These are phyloP conservation scores for Mychonastes homosphaera DNA, from an alignment of 139 green algal genomes.

Conservation along the genomic window DNA sequence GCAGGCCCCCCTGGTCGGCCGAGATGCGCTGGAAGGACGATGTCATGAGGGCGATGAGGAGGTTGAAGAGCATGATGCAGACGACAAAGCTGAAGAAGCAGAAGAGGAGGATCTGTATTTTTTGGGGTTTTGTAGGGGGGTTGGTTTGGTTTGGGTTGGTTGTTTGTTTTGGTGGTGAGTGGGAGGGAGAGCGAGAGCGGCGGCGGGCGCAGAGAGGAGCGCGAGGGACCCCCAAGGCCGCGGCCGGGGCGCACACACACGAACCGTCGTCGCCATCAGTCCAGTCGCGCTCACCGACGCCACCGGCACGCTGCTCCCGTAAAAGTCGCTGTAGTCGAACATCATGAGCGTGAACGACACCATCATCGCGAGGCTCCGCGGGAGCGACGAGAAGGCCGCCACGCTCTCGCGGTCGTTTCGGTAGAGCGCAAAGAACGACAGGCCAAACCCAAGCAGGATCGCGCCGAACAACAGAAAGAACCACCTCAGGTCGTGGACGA, in stretches of 20 bases:
- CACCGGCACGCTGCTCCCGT: too few relatives aligned
- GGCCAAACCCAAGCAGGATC: constrained; percentile 38
- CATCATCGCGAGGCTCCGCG: constrained; percentile 25
- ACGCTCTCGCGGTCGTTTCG: constrained; percentile 11
- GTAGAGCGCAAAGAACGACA: constrained; percentile 39
- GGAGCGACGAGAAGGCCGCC: background rate
- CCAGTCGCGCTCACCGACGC: too few relatives aligned
- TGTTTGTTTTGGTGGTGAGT: too few relatives aligned
- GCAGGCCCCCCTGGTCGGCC: constrained; percentile 31
- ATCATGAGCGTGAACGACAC: constrained; percentile 47
- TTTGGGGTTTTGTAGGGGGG: too few relatives aligned
- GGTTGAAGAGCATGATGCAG: constrained; percentile 42
- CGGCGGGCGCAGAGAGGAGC: too few relatives aligned
- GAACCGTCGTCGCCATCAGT: too few relatives aligned
- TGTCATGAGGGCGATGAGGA: constrained; percentile 44
- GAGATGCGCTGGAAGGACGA: too few relatives aligned
- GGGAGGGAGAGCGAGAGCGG: too few relatives aligned
- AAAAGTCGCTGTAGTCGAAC: too few relatives aligned
- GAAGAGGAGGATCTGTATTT: background rate
- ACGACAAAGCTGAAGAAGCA: constrained; percentile 19
- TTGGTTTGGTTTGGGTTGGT: too few relatives aligned
- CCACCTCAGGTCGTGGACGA: constrained; percentile 33
- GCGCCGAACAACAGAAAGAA: constrained; percentile 38
- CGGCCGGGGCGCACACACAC: too few relatives aligned
- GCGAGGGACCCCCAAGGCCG: too few relatives aligned